Evolutionary conservation across 2,329 filamentous ascomycete species (phyloP).

Genomic region (Pseudocercospora eumusae): DNA sequence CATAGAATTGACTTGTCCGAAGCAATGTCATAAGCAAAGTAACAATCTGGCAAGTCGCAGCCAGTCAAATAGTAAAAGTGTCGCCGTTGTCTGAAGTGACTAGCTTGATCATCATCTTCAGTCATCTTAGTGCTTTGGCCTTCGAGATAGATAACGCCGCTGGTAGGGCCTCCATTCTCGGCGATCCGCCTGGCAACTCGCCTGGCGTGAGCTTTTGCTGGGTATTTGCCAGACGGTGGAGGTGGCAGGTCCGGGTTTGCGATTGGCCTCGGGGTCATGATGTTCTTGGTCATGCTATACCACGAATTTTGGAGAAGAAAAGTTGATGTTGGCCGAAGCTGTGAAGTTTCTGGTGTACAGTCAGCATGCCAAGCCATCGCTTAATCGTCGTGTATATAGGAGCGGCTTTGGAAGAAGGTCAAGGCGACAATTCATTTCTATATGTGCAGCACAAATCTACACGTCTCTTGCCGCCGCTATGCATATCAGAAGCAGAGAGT

Average conservation of each 20-base stretch:
- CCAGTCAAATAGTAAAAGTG: conserved; percentile 95
- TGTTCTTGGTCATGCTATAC: conserved; percentile 27
- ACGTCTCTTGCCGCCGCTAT: not conserved
- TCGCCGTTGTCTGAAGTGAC: conserved; percentile 66
- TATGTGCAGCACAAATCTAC: not conserved
- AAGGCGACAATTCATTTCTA: not conserved
- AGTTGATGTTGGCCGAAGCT: not conserved
- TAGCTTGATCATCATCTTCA: conserved; percentile 77
- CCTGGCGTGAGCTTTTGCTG: conserved; percentile 82
- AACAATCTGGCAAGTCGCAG: conserved; percentile 77
- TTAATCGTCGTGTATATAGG: too few relatives aligned
- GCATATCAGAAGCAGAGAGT: not conserved
- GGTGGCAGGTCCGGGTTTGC: conserved; percentile 40
- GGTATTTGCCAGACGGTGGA: conserved; percentile 60
- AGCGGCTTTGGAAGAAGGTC: conserved; percentile 11
- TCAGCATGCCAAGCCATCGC: not conserved
- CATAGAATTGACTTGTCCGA: conserved; percentile 77
- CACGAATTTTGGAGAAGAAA: not conserved
- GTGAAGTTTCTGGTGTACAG: conserved; percentile 2
- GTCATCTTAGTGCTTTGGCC: conserved; percentile 73
- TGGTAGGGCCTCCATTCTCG: conserved; percentile 62
- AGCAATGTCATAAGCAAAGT: conserved; percentile 78
- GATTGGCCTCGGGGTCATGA: conserved; percentile 33
- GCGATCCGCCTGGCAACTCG: conserved; percentile 79
- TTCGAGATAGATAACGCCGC: conserved; percentile 84